These are phyloP conservation scores for Talaromyces nanjingensis DNA, from an alignment of 495 filamentous ascomycete species.

Conservation along the genomic window DNA sequence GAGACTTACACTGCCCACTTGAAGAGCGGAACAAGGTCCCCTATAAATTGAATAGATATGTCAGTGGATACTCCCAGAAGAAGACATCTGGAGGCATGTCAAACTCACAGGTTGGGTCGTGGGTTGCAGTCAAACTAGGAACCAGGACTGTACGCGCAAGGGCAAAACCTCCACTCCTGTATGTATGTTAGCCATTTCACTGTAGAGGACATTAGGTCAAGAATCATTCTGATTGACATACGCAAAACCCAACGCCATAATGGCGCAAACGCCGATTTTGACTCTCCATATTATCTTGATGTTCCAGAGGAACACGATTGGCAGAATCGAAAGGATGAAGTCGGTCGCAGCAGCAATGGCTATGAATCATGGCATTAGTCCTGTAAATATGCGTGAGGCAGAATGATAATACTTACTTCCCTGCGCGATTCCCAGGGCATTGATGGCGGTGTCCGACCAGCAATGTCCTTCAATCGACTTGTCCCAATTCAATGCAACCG, in stretches of 20 bases:
- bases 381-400: not conserved
- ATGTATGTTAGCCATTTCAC: not conserved
- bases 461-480: conserved; percentile 5
- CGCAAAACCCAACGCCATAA: conserved; percentile 9
- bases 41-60: not conserved
- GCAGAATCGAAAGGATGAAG: not conserved
- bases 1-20: conserved; percentile 2
- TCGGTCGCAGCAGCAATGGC: conserved; percentile 9
- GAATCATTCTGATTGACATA: not conserved
- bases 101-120: not conserved
- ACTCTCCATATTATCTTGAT: conserved; percentile 5
- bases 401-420: not conserved
- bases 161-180: conserved; percentile 1
- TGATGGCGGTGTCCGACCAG: conserved; percentile 9
- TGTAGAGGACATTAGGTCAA: not conserved
- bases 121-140: conserved; percentile 1
- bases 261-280: conserved; percentile 2
- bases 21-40: conserved; percentile 4
- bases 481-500: conserved; percentile 6
- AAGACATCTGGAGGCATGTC: not conserved
- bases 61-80: not conserved
- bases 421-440: conserved; percentile 8
- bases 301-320: conserved; percentile 6
- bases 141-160: not conserved
- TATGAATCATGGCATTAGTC: not conserved